These are phyloP conservation scores for Afroboletus lepidellus DNA, from an alignment of 1,284 basidiomycete species.

Conservation along the genomic window DNA sequence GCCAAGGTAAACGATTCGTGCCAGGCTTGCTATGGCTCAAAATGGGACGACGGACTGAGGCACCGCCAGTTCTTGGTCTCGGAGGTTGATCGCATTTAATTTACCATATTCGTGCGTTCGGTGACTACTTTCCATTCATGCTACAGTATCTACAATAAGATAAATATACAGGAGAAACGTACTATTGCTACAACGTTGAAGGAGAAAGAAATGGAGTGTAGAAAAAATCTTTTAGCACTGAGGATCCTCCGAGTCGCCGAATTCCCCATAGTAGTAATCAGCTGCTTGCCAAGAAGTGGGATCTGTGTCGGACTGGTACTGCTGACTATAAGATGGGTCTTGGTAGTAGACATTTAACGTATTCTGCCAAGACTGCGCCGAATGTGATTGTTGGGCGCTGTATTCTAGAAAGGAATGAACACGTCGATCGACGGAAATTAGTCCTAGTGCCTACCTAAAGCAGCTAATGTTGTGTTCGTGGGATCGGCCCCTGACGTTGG, in stretches of 20 bases:
- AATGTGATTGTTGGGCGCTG: neutral
- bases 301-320: neutral
- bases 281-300: neutral
- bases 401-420: slow-evolving; percentile 6
- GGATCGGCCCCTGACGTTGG: neutral
- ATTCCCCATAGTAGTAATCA: neutral
- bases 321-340: neutral
- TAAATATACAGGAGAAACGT: neutral
- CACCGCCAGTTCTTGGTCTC: no score
- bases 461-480: neutral
- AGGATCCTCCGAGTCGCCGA: neutral
- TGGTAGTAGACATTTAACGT: neutral
- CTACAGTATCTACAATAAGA: neutral
- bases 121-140: neutral
- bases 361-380: neutral
- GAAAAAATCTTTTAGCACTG: no score
- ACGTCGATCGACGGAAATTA: neutral
- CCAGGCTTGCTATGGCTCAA: no score
- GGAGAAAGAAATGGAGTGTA: neutral
- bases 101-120: neutral
- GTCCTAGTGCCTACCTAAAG: slow-evolving; percentile 2
- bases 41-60: no score
- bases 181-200: neutral
- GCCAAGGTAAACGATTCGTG: no score
- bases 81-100: no score